A percentile compares a stretch with the other conserved stretches of the same genome.
Evolutionary conservation across 1,284 basidiomycete species (phyloP).

Genomic region (Xerocomus amazonicus): DNA sequence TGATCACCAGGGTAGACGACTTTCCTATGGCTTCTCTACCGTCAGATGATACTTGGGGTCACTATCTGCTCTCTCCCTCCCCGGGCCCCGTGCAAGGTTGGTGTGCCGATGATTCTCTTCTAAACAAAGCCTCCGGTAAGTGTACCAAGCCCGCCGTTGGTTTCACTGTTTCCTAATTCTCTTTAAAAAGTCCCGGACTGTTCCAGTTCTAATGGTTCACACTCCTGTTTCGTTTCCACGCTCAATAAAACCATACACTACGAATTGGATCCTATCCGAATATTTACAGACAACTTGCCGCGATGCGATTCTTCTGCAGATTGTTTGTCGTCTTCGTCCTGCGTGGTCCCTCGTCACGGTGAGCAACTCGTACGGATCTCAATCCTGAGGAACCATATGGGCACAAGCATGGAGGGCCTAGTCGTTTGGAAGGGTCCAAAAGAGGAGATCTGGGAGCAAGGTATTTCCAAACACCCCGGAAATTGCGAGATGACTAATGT

Average conservation of each 20-base stretch:
- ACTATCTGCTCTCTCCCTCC: constrained; percentile 37
- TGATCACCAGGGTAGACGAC: constrained; percentile 62
- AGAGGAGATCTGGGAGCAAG: constrained; percentile 66
- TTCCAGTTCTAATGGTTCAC: not conserved
- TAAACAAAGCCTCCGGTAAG: constrained; percentile 18
- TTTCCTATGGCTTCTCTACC: constrained; percentile 33
- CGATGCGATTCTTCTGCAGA: constrained; percentile 35
- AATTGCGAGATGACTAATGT: too few relatives aligned
- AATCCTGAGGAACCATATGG: constrained; percentile 19
- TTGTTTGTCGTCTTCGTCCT: constrained; percentile 40
- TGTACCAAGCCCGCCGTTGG: not conserved
- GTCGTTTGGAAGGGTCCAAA: constrained; percentile 68
- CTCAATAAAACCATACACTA: constrained; percentile 30
- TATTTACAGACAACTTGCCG: constrained; percentile 39
- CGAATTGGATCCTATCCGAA: constrained; percentile 53
- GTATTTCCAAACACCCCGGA: constrained; percentile 34
- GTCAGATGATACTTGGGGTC: constrained; percentile 43
- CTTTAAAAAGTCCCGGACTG: constrained; percentile 14
- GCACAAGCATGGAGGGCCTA: constrained; percentile 24
- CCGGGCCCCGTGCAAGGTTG: constrained; percentile 43
- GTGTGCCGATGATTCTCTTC: constrained; percentile 43
- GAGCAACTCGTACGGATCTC: constrained; percentile 50
- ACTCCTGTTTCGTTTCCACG: constrained; percentile 45
- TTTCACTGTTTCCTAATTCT: constrained; percentile 29
- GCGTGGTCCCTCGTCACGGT: constrained; percentile 45